Evolutionary conservation across 2,329 filamentous ascomycete genomes (phyloP), one percentile per base, ranked within the genome.

Genomic region (Thelonectria olida): DNA sequence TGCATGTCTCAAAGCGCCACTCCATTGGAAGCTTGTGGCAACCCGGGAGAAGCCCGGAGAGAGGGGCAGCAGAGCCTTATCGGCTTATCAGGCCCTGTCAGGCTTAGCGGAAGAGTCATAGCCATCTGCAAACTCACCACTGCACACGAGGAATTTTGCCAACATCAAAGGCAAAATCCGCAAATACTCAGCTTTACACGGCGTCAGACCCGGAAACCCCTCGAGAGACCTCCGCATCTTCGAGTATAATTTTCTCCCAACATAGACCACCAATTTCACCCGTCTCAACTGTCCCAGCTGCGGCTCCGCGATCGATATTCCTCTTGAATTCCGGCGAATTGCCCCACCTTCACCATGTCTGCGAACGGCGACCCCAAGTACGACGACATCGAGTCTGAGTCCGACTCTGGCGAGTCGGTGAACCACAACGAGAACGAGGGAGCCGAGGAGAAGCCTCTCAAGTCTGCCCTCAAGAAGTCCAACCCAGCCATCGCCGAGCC

Each of bases 401-500:
- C 86, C 52, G 85, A 86, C 74, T 87, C 84, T 50, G 86, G 81
- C 74, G 91, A 92, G 75, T 90, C 88, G 58, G 76, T 87, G 66
- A 83, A 88, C 68, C 80, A 86, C 62, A 82, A 88, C 62, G 85
- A 86, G 52, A 82, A 82, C 68, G 85, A 90, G 66, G 86, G 87
- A 49, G 7, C 22, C 45, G 84, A 88, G 55, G 84, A 89, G 72
- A 89, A 92, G 84, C 86, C 88, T 58, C 79, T 89, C 74, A 97
- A 97, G 86, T 92, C 94, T 45, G 89, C 92, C 23, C 82, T 98
- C 80, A 97, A 97, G 86, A 93, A 93, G 81, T 75, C 77, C 53
- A 75, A 76, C 71, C 79, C 84, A 56, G 85, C 81, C 38, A 80
- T 89, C 62, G 81, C 85, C 62, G 82, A 85, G 56, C 83, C 85